These are phyloP conservation scores for Fraxinus excelsior DNA, from an alignment of 257 asterid genomes.

Conservation along the genomic window DNA sequence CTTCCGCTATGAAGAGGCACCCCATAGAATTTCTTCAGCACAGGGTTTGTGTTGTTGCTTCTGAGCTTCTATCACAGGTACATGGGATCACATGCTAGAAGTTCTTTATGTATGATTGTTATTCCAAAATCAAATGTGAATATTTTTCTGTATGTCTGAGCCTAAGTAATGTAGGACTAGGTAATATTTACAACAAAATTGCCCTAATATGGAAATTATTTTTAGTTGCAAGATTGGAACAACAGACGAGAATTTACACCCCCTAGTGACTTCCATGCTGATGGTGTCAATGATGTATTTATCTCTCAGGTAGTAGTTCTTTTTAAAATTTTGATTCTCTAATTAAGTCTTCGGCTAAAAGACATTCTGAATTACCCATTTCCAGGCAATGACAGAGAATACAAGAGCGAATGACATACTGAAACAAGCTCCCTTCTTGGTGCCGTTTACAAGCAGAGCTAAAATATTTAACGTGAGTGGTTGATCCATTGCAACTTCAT, in stretches of 20 bases:
- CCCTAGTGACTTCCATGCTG: slow-evolving; percentile 93
- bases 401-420: slow-evolving; percentile 83
- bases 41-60: slow-evolving; percentile 78
- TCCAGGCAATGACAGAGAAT: slow-evolving; percentile 79
- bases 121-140: slow-evolving; percentile 18
- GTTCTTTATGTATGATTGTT: slow-evolving; percentile 11
- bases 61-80: slow-evolving; percentile 98
- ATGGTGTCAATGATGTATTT: slow-evolving; percentile 83
- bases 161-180: slow-evolving; percentile 8
- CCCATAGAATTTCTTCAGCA: slow-evolving; percentile 86
- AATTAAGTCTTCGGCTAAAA: neutral
- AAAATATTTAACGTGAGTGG: slow-evolving; percentile 84
- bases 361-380: slow-evolving; percentile 25
- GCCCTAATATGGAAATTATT: slow-evolving; percentile 31
- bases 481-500: slow-evolving; percentile 21
- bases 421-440: slow-evolving; percentile 93
- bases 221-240: slow-evolving; percentile 97
- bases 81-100: slow-evolving; percentile 26
- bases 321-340: slow-evolving; percentile 24
- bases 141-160: slow-evolving; percentile 18
- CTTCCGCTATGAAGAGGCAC: slow-evolving; percentile 62
- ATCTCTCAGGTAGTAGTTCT: slow-evolving; percentile 71
- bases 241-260: slow-evolving; percentile 84
- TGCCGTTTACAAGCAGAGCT: slow-evolving; percentile 95
- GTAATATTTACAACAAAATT: slow-evolving; percentile 11